A percentile compares a stretch with the other conserved stretches of the same genome.
Evolutionary conservation across 176 grass and related monocot genomes (phyloP).

Genomic region (Oryza officinalis): DNA sequence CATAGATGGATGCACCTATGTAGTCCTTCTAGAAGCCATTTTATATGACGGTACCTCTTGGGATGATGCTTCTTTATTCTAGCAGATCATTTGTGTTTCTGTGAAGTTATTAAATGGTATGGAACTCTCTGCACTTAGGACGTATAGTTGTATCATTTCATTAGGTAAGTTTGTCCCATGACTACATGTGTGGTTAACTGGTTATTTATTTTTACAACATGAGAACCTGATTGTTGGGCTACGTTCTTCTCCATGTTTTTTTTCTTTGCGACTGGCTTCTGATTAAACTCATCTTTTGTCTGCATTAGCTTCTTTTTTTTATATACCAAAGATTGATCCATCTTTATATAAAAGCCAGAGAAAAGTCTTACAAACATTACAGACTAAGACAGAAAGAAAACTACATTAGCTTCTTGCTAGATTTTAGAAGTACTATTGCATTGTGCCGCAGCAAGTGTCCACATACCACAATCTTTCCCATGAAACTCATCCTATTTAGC

Average conservation of each 20-base stretch:
- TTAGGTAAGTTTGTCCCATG: not conserved
- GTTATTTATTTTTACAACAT: not conserved
- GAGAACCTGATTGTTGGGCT: conserved; percentile 4
- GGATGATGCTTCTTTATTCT: conserved; percentile 11
- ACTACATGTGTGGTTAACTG: not conserved
- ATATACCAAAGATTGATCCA: too few relatives aligned
- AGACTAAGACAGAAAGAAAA: too few relatives aligned
- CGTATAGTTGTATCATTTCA: not conserved
- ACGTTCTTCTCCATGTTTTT: conserved; percentile 16
- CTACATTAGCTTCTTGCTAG: not conserved
- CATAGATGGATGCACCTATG: not conserved
- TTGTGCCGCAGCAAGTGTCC: not conserved
- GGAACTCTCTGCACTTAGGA: conserved; percentile 4
- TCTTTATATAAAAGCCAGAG: too few relatives aligned
- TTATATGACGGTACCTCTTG: not conserved
- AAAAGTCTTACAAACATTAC: too few relatives aligned
- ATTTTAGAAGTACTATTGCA: not conserved
- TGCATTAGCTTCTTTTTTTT: too few relatives aligned
- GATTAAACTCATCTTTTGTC: not conserved
- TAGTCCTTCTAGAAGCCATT: not conserved
- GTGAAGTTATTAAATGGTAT: not conserved
- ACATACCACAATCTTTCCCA: not conserved
- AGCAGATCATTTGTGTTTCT: not conserved
- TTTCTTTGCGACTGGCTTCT: not conserved
- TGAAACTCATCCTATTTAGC: not conserved